A percentile compares a stretch with the other conserved stretches of the same genome.
phyloP scores from a whole-genome alignment of 371 early-diverging fungal genomes.

The Rhizopus delemar region DNA sequence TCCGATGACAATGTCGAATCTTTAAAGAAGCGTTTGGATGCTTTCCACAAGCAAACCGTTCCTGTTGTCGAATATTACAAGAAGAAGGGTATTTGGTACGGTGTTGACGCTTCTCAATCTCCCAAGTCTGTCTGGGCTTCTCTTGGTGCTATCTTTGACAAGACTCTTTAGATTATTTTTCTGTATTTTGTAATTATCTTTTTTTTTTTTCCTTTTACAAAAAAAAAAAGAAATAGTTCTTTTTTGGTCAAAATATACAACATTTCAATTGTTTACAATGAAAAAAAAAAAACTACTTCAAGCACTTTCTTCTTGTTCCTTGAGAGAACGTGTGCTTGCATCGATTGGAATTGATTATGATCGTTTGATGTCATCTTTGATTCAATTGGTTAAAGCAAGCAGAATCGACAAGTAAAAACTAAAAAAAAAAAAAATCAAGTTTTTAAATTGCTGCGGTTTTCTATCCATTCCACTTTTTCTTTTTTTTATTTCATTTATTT shows the following conservation, averaged over 20 bases:
- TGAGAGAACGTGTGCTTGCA: no score
- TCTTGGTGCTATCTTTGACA: constrained; percentile 85
- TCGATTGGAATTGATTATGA: not conserved
- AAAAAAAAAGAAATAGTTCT: no score
- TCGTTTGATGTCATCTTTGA: not conserved
- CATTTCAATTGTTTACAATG: no score
- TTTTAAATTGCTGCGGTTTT: not conserved
- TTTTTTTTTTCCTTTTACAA: no score
- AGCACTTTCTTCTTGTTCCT: no score
- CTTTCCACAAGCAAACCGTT: constrained; percentile 95
- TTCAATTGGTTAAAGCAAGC: constrained; percentile 1
- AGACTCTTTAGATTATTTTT: constrained; percentile 41
- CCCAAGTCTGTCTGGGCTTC: constrained; percentile 91
- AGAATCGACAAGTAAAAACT: not conserved
- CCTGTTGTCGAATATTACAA: constrained; percentile 98
- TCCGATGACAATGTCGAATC: constrained; percentile 97
- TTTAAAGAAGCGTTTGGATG: constrained; percentile 88
- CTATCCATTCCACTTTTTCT: not conserved
- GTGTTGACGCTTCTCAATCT: constrained; percentile 92
- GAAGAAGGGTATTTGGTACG: constrained; percentile 87
- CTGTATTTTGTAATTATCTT: constrained; percentile 11
- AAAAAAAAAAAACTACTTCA: no score
- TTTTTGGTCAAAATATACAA: no score
- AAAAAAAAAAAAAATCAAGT: not conserved
- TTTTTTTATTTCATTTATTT: not conserved